Base-by-base conservation (phyloP, 208 protist species). In the Crithidia expoeki region DNA sequence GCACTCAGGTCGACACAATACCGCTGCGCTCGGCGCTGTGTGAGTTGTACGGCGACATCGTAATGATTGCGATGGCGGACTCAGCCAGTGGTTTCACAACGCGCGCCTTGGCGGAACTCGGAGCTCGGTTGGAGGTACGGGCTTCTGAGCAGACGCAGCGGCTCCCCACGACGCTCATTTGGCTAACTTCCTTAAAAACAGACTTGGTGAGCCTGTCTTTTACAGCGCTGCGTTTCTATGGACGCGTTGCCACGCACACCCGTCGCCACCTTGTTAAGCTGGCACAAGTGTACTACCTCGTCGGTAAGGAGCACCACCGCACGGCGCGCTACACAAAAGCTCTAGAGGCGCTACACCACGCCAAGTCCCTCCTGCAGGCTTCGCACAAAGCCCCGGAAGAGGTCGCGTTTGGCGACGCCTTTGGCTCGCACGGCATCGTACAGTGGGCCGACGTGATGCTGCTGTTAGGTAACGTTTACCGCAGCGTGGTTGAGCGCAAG, bases 271-370 rank as follows among this genome's bases (percentile, higher is more conserved):
- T 88, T 0, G 42, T 62, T 25, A 95, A 95, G 72, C 80, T 81
- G 47, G 83, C 81, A 7, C 79, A 92, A 56, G 84, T 92, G 40
- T 89, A 92, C 62, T 90, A 90, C 65, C 72, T 86, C 32, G 83
- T 95, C 14, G 90, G 86, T 25, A 61, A 74, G 34, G 74, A 85
- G 44, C 76, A 95, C 78, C 65, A 80, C 58, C 55, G 69, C 49
- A 86, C 77, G 28, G 78, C 85, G 44, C 90, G 87, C 42, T 92
- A 90, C 78, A 92, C 87, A 25, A 95, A 95, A 61, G 83, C 90
- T 23, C 73, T 95, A 19, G 90, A 95, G 74, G 84, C 84, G 21
- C 75, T 95, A 38, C 75, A 93, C 63, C 84, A 79, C 14, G 63
- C 85, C 17, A 80, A 88, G 52, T 84, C 86, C 4, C 74, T 90